Evolutionary conservation across 2,329 filamentous ascomycete genomes (phyloP), one percentile per base, ranked within the genome.

Genomic region (Pezicula carpinea): DNA sequence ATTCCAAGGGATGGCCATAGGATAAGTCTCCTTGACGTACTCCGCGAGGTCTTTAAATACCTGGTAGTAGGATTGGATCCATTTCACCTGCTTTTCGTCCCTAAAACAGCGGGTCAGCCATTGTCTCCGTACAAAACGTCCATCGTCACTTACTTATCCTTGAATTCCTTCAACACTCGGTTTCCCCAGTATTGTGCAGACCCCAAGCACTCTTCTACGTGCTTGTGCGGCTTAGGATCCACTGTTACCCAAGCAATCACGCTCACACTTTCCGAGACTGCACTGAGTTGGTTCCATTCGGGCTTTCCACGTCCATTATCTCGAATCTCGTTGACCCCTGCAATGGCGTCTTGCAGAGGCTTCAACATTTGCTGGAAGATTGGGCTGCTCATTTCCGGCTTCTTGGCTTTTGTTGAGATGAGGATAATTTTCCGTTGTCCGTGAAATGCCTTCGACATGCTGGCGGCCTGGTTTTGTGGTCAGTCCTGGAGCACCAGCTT

Each of bases 151-250:
- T 65, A 86, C 83, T 82, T 85, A 53, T 87, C 91, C 70, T 95
- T 96, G 67, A 87, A 84, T 59, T 95, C 87, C 70, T 90, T 95
- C 57, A 97, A 72, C 32, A 99, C 88, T 58, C 91, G 83, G 72
- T 99, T 97, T 29, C 93, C 93, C 60, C 89, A 96, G 72, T 95
- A 95, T 65, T 97, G 86, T 34, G 91, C 89, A 43, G 89, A 85
- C 23, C 85, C 83, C 17, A 95, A 75, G 49, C 85, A 85, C 57
- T 96, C 91, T 39, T 84, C 84, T 39, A 97, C 86, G 60, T 91
- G 88, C 62, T 93, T 91, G 54, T 80, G 83, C 2, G 93, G 93
- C 64, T 89, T 90, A 53, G 73, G 77, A 44, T 95, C 87, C 41
- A 93, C 80, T 0, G 85, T 87, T 48, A 97, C 87, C 93, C 93